Conservation (phyloP, 2,329 filamentous ascomycete genomes). For the Byssochlamys sp. region DNA sequence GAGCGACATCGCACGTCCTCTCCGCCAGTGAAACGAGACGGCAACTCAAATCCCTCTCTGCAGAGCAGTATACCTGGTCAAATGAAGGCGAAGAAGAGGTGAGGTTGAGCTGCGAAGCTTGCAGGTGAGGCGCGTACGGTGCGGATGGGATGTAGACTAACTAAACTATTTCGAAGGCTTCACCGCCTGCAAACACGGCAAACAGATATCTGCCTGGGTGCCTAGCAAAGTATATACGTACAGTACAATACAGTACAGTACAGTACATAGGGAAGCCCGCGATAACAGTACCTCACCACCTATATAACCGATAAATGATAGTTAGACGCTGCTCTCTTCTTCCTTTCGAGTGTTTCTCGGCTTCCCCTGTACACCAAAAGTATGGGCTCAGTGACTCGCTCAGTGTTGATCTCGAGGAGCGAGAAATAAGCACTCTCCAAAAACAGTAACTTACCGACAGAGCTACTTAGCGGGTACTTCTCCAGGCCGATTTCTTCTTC, state of each 20-base stretch:
- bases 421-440: too few species aligned
- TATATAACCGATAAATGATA: too few species aligned
- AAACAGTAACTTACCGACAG: background rate
- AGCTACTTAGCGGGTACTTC: background rate
- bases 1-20: conserved; percentile 29
- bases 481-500: too few species aligned
- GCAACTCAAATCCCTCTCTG: background rate
- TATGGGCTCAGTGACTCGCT: too few species aligned
- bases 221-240: too few species aligned
- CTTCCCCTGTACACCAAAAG: too few species aligned
- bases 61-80: background rate
- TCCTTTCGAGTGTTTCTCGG: too few species aligned
- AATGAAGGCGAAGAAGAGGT: background rate
- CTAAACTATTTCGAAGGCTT: background rate
- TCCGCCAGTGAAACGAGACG: conserved; percentile 4
- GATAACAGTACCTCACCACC: too few species aligned
- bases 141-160: background rate
- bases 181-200: conserved; percentile 2
- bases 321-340: too few species aligned
- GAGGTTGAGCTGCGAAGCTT: background rate
- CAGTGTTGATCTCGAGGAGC: too few species aligned
- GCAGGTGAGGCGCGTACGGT: background rate
- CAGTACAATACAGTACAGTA: too few species aligned
- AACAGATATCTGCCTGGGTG: background rate
- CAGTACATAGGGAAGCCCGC: too few species aligned